These are phyloP conservation scores for Helotiales sp. DNA, from an alignment of 2,329 filamentous ascomycete species.

Conservation along the genomic window DNA sequence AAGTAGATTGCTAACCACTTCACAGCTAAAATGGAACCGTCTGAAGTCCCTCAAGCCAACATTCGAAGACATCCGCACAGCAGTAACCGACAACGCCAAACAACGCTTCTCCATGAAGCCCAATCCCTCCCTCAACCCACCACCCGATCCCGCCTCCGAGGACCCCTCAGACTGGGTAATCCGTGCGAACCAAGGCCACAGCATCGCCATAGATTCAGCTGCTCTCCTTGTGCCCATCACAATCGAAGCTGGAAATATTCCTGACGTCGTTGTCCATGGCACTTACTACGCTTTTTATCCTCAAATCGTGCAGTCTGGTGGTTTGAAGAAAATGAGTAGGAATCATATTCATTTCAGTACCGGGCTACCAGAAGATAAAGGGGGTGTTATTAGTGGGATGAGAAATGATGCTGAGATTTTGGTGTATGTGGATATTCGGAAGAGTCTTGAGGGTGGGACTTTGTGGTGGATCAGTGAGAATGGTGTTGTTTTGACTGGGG, in stretches of 20 bases:
- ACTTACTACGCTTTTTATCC: conserved; percentile 83
- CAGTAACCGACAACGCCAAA: conserved; percentile 80
- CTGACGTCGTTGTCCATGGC: conserved; percentile 75
- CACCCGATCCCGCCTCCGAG: conserved; percentile 31
- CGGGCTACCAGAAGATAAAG: conserved; percentile 55
- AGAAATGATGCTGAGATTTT: conserved; percentile 73
- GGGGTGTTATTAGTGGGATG: conserved; percentile 75
- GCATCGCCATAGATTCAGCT: conserved; percentile 72
- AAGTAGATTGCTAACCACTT: not conserved
- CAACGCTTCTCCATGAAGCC: conserved; percentile 82
- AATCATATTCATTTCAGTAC: conserved; percentile 90
- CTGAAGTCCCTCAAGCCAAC: conserved; percentile 71
- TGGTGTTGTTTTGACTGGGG: conserved; percentile 69
- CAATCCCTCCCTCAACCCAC: conserved; percentile 35
- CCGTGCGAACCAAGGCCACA: conserved; percentile 94
- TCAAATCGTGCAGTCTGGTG: conserved; percentile 72
- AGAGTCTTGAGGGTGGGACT: conserved; percentile 60
- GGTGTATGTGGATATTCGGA: conserved; percentile 72
- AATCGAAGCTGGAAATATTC: conserved; percentile 56
- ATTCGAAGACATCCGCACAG: conserved; percentile 68
- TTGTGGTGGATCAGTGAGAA: conserved; percentile 83
- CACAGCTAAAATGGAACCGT: conserved; percentile 38
- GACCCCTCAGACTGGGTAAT: conserved; percentile 76
- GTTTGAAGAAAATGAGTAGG: conserved; percentile 76
- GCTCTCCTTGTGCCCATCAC: conserved; percentile 70